A percentile compares a stretch with the other conserved stretches of the same genome.
Evolutionary conservation across 2,329 filamentous ascomycete species (phyloP).

Genomic region (Diaporthe sp.): DNA sequence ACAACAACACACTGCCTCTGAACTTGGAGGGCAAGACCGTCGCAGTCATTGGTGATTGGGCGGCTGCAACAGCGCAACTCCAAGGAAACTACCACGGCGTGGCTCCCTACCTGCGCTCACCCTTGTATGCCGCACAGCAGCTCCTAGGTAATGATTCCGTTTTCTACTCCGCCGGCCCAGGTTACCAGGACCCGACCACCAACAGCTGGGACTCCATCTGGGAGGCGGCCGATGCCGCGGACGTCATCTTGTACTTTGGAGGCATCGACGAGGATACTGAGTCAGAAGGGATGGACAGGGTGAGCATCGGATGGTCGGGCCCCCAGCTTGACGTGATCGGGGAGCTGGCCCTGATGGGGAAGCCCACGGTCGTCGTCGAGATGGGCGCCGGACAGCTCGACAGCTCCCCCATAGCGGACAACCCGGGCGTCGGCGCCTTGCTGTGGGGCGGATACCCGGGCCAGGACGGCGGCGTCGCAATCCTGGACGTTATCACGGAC

Average conservation of each 20-base stretch:
- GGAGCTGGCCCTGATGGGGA: conserved; percentile 56
- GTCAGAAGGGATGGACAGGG: conserved; percentile 64
- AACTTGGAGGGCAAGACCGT: conserved; percentile 62
- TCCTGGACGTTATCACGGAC: conserved; percentile 67
- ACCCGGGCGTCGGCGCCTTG: conserved; percentile 62
- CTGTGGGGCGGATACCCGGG: conserved; percentile 72
- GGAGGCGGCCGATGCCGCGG: conserved; percentile 55
- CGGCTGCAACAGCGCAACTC: conserved; percentile 67
- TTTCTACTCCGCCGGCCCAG: conserved; percentile 43
- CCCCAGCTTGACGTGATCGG: conserved; percentile 64
- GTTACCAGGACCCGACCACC: conserved; percentile 42
- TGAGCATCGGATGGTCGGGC: conserved; percentile 63
- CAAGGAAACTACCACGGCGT: conserved; percentile 70
- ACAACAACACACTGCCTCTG: conserved; percentile 64
- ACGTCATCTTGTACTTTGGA: conserved; percentile 66
- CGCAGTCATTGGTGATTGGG: conserved; percentile 70
- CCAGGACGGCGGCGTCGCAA: conserved; percentile 68
- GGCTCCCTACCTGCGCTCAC: conserved; percentile 67
- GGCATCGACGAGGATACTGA: conserved; percentile 67
- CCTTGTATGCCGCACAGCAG: conserved; percentile 57
- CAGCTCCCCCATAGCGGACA: conserved; percentile 59
- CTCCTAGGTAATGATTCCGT: conserved; percentile 34
- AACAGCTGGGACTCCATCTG: conserved; percentile 51
- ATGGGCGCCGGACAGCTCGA: conserved; percentile 65
- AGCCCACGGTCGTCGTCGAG: conserved; percentile 64